Percentiles rank a stretch among this genome's conserved stretches.
Evolutionary conservation across 108 stramenopile genomes (phyloP).

Genomic region (Bacterosira constricta): DNA sequence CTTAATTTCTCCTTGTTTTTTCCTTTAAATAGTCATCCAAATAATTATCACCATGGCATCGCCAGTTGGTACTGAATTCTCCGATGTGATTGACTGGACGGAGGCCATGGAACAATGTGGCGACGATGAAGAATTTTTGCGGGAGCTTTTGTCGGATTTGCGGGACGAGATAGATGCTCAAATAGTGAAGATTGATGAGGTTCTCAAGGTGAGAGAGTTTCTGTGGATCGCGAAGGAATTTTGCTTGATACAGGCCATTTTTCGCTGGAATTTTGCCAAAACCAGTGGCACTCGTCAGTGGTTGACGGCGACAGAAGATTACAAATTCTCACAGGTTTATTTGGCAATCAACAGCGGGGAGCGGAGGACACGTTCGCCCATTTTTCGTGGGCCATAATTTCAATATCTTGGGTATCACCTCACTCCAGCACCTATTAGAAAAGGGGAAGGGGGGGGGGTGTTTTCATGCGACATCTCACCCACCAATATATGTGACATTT

Average conservation of each 20-base stretch:
- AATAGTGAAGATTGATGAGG: constrained; percentile 71
- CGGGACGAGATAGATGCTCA: constrained; percentile 81
- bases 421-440: too few relatives aligned
- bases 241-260: background rate
- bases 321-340: too few relatives aligned
- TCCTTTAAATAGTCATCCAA: too few relatives aligned
- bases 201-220: constrained; percentile 60
- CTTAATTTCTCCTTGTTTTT: too few relatives aligned
- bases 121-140: constrained; percentile 90
- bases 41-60: background rate
- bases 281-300: too few relatives aligned
- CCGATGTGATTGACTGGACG: constrained; percentile 85
- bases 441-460: background rate
- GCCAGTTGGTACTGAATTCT: constrained; percentile 10
- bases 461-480: background rate
- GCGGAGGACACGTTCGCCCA: too few relatives aligned
- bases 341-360: too few relatives aligned
- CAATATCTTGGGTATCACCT: too few relatives aligned
- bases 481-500: background rate
- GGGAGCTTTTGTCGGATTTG: constrained; percentile 87
- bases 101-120: constrained; percentile 94
- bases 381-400: too few relatives aligned
- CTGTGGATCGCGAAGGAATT: background rate
- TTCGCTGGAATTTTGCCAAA: too few relatives aligned
- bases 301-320: too few relatives aligned